These are phyloP conservation scores for Vaccinium macrocarpon DNA, from an alignment of 148 eudicot species.

Conservation along the genomic window DNA sequence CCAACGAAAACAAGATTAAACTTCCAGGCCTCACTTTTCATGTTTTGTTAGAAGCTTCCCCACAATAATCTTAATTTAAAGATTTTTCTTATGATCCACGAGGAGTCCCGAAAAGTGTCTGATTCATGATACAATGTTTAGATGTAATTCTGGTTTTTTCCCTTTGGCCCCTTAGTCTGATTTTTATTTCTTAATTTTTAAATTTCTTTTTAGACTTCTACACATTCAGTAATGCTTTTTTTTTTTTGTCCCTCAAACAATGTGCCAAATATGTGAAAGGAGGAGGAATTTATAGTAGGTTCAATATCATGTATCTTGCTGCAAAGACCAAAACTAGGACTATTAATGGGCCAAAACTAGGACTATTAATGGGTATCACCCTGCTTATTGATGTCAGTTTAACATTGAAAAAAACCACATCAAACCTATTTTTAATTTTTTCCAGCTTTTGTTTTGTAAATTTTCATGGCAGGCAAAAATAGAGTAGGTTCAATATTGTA, in stretches of 20 bases:
- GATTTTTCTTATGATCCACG: neutral
- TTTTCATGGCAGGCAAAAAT: neutral
- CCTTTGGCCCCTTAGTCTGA: neutral
- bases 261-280: neutral
- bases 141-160: neutral
- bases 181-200: neutral
- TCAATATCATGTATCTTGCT: neutral
- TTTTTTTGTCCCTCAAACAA: neutral
- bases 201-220: neutral
- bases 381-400: neutral
- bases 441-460: neutral
- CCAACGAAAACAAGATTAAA: neutral
- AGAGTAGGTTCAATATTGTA: neutral
- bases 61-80: neutral
- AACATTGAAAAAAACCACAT: neutral
- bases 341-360: too few species aligned
- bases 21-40: too few species aligned
- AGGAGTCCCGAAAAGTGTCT: neutral
- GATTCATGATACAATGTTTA: neutral
- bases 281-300: neutral
- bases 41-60: neutral
- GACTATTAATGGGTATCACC: neutral
- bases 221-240: neutral
- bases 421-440: neutral
- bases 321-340: neutral